Conservation (phyloP, 495 filamentous ascomycete species). For the Chaetomidium leptoderma region DNA sequence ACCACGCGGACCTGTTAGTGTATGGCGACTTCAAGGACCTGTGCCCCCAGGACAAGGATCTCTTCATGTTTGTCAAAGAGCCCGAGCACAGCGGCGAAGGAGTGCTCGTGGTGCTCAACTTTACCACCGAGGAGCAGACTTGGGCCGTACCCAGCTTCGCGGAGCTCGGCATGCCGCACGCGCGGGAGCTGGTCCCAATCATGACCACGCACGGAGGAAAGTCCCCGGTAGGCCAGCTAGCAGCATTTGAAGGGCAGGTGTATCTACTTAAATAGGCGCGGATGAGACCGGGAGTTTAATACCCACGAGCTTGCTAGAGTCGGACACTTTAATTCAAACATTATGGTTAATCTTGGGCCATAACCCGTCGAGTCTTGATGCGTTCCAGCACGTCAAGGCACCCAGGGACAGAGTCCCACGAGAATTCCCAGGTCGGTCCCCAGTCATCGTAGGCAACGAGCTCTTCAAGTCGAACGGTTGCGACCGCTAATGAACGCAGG, state of each 20-base stretch:
- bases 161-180: neutral
- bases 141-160: neutral
- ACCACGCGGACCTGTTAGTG: slow-evolving; percentile 41
- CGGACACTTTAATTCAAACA: too few relatives aligned
- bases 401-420: too few relatives aligned
- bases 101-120: slow-evolving; percentile 34
- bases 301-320: too few relatives aligned
- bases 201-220: neutral
- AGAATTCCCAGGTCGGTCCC: too few relatives aligned
- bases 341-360: too few relatives aligned
- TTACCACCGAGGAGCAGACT: slow-evolving; percentile 23
- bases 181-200: neutral
- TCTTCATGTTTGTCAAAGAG: slow-evolving; percentile 43
- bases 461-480: too few relatives aligned
- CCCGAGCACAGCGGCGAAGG: slow-evolving; percentile 11
- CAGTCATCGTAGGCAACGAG: too few relatives aligned
- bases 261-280: slow-evolving; percentile 21
- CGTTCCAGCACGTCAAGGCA: too few relatives aligned
- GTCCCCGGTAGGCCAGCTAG: slow-evolving; percentile 19
- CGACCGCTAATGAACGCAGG: too few relatives aligned
- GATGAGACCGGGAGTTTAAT: too few relatives aligned
- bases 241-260: slow-evolving; percentile 12
- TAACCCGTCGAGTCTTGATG: too few relatives aligned
- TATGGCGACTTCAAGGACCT: slow-evolving; percentile 45
- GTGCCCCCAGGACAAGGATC: slow-evolving; percentile 33